These are phyloP conservation scores for Saccharomycopsis malanga DNA, from an alignment of 805 yeast species.

Conservation along the genomic window DNA sequence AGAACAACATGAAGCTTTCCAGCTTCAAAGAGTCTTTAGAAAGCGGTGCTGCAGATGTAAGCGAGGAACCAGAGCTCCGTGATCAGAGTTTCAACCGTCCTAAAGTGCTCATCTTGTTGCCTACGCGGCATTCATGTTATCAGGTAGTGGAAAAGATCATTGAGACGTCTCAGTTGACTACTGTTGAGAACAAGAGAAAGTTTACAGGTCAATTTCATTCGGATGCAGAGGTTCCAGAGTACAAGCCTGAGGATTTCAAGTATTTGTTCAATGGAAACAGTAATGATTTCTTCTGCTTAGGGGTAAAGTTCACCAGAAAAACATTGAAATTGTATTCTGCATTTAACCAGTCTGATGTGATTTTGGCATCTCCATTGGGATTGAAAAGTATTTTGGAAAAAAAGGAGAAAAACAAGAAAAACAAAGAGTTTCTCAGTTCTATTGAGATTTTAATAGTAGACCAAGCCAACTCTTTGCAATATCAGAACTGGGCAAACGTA, in stretches of 20 bases:
- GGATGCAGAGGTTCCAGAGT: constrained; percentile 32
- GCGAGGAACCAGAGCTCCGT: constrained; percentile 50
- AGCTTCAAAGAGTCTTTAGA: constrained; percentile 34
- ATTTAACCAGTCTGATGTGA: constrained; percentile 77
- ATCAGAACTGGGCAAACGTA: constrained; percentile 92
- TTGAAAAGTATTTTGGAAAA: constrained; percentile 71
- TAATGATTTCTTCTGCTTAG: constrained; percentile 85
- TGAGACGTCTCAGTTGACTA: constrained; percentile 56
- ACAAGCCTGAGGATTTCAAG: constrained; percentile 80
- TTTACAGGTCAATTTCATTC: constrained; percentile 63
- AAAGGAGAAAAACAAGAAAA: constrained; percentile 47
- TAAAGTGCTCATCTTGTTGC: constrained; percentile 72
- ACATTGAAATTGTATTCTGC: constrained; percentile 77
- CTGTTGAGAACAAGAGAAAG: constrained; percentile 73
- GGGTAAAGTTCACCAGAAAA: constrained; percentile 86
- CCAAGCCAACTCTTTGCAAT: constrained; percentile 76
- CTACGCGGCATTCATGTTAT: constrained; percentile 75
- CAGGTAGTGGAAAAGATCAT: constrained; percentile 59
- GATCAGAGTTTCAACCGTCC: constrained; percentile 98
- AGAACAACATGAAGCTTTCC: constrained; percentile 57
- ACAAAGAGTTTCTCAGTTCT: constrained; percentile 82
- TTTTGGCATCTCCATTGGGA: constrained; percentile 90
- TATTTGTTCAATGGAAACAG: constrained; percentile 80
- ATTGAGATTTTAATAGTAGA: constrained; percentile 79
- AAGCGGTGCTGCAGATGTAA: neutral